Conservation (phyloP, 495 filamentous ascomycete genomes). For the Opeltia flavorubescens region DNA sequence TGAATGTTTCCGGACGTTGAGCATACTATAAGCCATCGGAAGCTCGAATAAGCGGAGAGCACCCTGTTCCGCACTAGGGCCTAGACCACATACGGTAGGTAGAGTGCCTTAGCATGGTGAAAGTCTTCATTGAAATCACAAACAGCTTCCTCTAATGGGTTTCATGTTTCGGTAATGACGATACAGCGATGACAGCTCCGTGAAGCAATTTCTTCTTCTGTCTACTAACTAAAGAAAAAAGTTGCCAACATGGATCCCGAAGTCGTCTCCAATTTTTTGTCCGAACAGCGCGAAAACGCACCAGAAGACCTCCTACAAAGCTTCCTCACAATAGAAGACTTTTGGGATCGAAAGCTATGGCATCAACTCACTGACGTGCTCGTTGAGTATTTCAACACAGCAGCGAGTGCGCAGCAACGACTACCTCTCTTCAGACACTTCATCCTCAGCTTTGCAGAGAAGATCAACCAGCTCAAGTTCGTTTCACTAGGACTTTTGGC, state of each 20-base stretch:
- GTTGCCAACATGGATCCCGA: conserved; percentile 66
- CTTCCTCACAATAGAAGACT: conserved; percentile 89
- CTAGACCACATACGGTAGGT: no score
- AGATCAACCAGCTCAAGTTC: conserved; percentile 97
- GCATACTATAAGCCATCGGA: no score
- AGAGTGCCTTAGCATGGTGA: no score
- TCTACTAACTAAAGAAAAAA: no score
- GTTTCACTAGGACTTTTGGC: conserved; percentile 79
- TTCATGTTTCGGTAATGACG: no score
- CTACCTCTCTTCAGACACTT: conserved; percentile 86
- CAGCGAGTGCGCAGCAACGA: conserved; percentile 68
- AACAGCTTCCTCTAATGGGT: no score
- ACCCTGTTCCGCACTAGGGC: no score
- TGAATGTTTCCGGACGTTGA: no score
- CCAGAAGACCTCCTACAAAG: conserved; percentile 75
- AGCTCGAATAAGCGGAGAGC: no score
- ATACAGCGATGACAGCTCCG: no score
- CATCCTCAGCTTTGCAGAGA: conserved; percentile 88
- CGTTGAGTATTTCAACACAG: conserved; percentile 75
- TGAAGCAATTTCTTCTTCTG: no score
- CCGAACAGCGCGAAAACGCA: conserved; percentile 68
- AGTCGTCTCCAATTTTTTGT: conserved; percentile 82
- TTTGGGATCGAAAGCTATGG: conserved; percentile 98
- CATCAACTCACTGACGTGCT: conserved; percentile 90
- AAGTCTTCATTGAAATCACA: no score